Evolutionary conservation across 139 green algal species (phyloP), one percentile per base, ranked within the genome.

Genomic region (Tetradesmus lagerheimii): DNA sequence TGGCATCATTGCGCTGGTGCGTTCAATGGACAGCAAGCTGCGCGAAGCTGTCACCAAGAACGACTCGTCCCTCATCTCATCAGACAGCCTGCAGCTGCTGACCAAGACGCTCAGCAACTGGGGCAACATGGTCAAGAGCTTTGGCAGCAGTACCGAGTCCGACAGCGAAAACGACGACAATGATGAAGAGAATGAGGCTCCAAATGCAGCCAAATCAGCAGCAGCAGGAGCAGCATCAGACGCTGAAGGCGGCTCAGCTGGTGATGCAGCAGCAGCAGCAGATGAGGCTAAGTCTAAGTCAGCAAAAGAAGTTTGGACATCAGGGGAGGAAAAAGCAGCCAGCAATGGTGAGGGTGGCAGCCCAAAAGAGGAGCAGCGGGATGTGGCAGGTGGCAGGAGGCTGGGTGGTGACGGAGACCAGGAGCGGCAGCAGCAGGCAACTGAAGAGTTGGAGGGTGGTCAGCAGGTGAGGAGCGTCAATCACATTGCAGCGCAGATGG

Each of bases 71-170:
- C 64, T 80, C 27, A 38, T 88, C 27, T 80, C 64, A 2, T 41
- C n/a, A 31, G 83, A 88, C 11, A 43, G 83, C 15, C 50, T 88
- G 12, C n/a, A 64, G 27, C 64, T 88, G 37, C 83, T 88, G 62
- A 62, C 37, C 2, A 80, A 74, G 23, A 88, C 83, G 67, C 83
- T 88, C 14, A 62, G 34, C 18, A 66, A 88, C 64, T 88, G 83
- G 83, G 83, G 83, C 4, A 62, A 62, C 27, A 88, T 66, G 37
- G 34, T 88, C 23, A 80, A 80, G 64, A 64, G 45, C 38, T 53
- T 88, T 4, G 83, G 81, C n/a, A 47, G 47, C 38, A 62, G 25
- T 20, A 47, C n/a, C n/a, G n/a, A n/a, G 43, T 43, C 34, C n/a
- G n/a, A 81, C 37, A 77, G 35, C 23, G 82, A 87, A 8, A 29